phyloP scores from a whole-genome alignment of 768 basidiomycete genomes.

The Leccinum subgranulosum region DNA sequence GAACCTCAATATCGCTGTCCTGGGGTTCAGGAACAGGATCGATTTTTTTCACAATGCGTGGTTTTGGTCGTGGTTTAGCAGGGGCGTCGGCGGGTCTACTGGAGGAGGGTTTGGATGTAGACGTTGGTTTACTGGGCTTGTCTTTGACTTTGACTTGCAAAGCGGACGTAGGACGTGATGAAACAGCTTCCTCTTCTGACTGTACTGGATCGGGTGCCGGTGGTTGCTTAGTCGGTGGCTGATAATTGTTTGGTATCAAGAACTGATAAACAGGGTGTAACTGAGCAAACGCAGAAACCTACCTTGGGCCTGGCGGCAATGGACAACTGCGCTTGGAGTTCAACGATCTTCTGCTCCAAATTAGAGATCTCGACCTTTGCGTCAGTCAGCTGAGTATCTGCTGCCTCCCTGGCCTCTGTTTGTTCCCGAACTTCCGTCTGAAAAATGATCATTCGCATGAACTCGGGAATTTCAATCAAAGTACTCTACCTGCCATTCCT shows the following conservation, averaged over 20 bases:
- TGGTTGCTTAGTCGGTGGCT: conserved; percentile 15
- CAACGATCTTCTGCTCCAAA: conserved; percentile 40
- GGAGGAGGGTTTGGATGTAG: conserved; percentile 20
- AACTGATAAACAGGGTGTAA: conserved; percentile 13
- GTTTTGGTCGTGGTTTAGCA: conserved; percentile 25
- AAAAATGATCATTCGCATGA: background rate
- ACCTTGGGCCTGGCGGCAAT: conserved; percentile 32
- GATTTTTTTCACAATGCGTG: conserved; percentile 13
- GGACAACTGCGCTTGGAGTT: conserved; percentile 44
- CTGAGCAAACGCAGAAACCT: background rate
- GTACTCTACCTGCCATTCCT: conserved; percentile 46
- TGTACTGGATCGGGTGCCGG: conserved; percentile 5
- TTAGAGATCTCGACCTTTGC: conserved; percentile 24
- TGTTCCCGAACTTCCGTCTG: conserved; percentile 41
- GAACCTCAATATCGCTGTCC: conserved; percentile 33
- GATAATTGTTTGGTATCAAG: background rate
- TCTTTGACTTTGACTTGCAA: conserved; percentile 12
- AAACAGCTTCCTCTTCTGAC: conserved; percentile 18
- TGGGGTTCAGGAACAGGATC: conserved; percentile 16
- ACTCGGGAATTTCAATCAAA: background rate
- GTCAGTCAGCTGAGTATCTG: conserved; percentile 34
- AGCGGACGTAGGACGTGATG: conserved; percentile 15
- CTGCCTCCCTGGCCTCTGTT: conserved; percentile 35
- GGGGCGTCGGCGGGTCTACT: conserved; percentile 13
- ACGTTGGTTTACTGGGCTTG: conserved; percentile 10